Conservation (phyloP, 2,329 filamentous ascomycete genomes). For the Phyllosticta citriasiana region DNA sequence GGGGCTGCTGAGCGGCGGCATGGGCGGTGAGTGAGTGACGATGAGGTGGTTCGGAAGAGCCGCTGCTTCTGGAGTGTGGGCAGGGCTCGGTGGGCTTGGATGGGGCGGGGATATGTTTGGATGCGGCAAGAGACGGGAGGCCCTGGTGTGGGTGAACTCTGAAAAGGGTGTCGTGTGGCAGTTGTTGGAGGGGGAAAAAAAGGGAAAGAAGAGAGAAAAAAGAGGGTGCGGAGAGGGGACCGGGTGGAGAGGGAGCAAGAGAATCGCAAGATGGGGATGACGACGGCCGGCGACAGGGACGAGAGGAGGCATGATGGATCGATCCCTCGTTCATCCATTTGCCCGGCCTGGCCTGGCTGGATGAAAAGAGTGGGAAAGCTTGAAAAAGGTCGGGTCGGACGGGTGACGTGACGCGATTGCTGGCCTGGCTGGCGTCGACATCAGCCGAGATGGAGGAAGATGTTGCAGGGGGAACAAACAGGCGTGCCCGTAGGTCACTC, state of each 20-base stretch:
- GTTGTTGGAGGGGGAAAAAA: background rate
- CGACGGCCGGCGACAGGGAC: too few relatives aligned
- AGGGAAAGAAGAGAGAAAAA: background rate
- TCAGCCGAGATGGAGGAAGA: background rate
- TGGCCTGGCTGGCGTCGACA: background rate
- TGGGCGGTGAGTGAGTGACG: background rate
- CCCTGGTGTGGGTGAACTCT: background rate
- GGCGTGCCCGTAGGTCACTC: background rate
- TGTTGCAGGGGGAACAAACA: background rate
- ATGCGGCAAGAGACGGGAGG: background rate
- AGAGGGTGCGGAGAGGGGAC: background rate
- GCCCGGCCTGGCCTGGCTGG: background rate
- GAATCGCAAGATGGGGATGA: background rate
- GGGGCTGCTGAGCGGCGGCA: background rate
- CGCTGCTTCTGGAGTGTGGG: background rate
- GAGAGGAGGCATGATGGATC: background rate
- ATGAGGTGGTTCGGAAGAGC: background rate
- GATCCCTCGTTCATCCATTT: background rate
- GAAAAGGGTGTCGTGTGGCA: background rate
- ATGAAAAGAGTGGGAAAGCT: background rate
- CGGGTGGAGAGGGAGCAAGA: background rate
- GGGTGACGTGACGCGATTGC: too few relatives aligned
- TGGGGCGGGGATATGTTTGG: background rate
- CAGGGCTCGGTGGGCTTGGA: too few relatives aligned
- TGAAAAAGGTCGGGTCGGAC: background rate